Percentiles rank a stretch among this genome's conserved stretches.
Evolutionary conservation across 805 yeast genomes (phyloP).

Genomic region (Groenewaldozyma salmanticensis): DNA sequence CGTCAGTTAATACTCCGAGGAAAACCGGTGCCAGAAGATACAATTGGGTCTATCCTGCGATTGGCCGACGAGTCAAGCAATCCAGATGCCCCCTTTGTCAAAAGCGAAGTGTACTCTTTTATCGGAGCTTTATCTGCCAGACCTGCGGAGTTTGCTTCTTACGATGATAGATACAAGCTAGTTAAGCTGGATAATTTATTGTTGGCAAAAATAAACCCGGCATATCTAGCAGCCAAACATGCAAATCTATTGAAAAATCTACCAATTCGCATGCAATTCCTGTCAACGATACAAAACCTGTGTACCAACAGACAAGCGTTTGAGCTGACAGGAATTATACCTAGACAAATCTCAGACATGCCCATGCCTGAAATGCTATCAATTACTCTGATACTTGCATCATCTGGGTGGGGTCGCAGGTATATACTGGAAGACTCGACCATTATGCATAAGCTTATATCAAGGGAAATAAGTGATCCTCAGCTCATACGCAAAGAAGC

Average conservation of each 20-base stretch:
- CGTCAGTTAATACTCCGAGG: conserved; percentile 16
- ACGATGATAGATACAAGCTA: not conserved
- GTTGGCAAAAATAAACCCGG: conserved; percentile 23
- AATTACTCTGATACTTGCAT: conserved; percentile 19
- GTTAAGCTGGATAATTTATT: conserved; percentile 9
- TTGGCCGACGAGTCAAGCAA: conserved; percentile 15
- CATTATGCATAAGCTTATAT: not conserved
- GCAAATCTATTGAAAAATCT: conserved; percentile 16
- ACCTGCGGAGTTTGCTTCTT: not conserved
- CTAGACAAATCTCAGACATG: conserved; percentile 17
- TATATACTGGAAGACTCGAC: not conserved
- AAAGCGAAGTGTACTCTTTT: conserved; percentile 20
- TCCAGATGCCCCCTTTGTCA: conserved; percentile 13
- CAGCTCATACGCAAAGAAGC: not conserved
- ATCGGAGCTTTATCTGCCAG: conserved; percentile 15
- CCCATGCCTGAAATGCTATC: conserved; percentile 21
- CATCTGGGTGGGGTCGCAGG: conserved; percentile 18
- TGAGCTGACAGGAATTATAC: conserved; percentile 12
- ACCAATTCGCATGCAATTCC: conserved; percentile 19
- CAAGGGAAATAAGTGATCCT: not conserved
- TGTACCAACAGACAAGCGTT: conserved; percentile 17
- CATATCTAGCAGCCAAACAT: conserved; percentile 14
- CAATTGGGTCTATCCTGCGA: conserved; percentile 9
- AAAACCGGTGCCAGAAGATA: conserved; percentile 12
- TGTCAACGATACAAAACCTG: conserved; percentile 22